phyloP scores from a whole-genome alignment of 78 protist genomes.

The Dictyostelium brefeldianum region DNA sequence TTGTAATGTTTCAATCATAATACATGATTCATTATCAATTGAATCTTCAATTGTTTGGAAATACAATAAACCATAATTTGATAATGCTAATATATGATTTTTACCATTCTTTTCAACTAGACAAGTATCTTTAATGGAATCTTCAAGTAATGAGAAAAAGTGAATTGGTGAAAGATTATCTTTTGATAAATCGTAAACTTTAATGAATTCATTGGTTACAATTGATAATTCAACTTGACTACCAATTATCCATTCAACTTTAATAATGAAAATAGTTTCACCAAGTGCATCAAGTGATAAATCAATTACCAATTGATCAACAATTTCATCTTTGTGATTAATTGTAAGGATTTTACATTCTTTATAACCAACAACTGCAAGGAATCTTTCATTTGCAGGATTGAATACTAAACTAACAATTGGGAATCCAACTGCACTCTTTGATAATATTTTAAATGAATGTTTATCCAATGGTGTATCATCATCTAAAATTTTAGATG shows the following conservation, averaged over 20 bases:
- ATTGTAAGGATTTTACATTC: constrained; percentile 61
- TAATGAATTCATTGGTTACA: constrained; percentile 68
- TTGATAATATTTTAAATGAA: constrained; percentile 30
- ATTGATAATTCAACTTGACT: constrained; percentile 70
- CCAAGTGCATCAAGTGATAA: constrained; percentile 32
- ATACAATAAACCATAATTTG: constrained; percentile 40
- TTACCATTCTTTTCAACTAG: constrained; percentile 20
- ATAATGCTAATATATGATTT: constrained; percentile 31
- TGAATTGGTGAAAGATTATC: constrained; percentile 79
- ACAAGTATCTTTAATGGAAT: constrained; percentile 37
- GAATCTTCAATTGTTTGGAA: constrained; percentile 40
- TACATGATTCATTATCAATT: constrained; percentile 67
- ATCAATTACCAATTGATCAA: constrained; percentile 59
- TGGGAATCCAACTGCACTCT: constrained; percentile 41
- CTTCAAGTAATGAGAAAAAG: constrained; percentile 53
- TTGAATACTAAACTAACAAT: constrained; percentile 67
- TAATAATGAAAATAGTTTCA: constrained; percentile 36
- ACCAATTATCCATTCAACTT: constrained; percentile 84
- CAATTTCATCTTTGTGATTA: constrained; percentile 70
- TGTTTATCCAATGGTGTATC: constrained; percentile 39
- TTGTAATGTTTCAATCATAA: constrained; percentile 74
- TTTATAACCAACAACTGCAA: constrained; percentile 76
- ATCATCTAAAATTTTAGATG: constrained; percentile 50
- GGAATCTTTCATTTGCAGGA: constrained; percentile 36
- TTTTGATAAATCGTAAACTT: constrained; percentile 78